Base-by-base conservation (phyloP, 2,329 filamentous ascomycete genomes). In the Epichloe glyceriae region DNA sequence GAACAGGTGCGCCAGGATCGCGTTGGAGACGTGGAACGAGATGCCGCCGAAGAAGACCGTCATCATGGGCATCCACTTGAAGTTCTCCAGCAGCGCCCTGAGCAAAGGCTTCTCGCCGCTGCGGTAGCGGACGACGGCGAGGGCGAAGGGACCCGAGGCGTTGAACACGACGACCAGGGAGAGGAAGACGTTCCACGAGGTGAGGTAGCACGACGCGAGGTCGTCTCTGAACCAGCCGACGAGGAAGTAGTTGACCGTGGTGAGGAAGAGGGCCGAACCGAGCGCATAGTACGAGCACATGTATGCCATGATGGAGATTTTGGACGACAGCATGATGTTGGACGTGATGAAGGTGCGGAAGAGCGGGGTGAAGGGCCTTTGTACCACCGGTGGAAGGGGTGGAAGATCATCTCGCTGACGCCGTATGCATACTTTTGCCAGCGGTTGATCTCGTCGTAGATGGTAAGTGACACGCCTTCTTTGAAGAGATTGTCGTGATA, bases 381-480 rank as follows among this genome's bases (percentile, higher is more conserved):
- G 56, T 69, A 73, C 83, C 83, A 87, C 55, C 73, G 70, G 47
- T 74, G 69, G 39, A 87, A 64, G 0, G 83, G 83, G 57, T 85
- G 73, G 70, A 87, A 87, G 17, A 86, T 72, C 46, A 87, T 68
- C 63, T 86, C 83, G 60, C 81, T 85, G 60, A 81, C 83, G 7
- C 83, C 83, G 56, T 84, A 86, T 0, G 82, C 80, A 50, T 86
- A 84, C 67, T 86, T 86, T 60, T 86, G 80, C 83, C 83, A 86
- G 45, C 83, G 78, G 12, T 78, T 76, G 38, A 87, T 68, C 59
- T 87, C 83, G 55, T 86, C 83, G 59, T 86, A 86, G 8, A 86
- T 80, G 0, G 83, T 86, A 15, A 87, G 70, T 0, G 82, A 86
- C 0, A 87, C 83, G 54, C 83, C 83, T 58, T 87, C 83, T 60